Evolutionary conservation across 164 flowering plant genomes (phyloP), one percentile per base, ranked within the genome.

Genomic region (Hamamelis virginiana): DNA sequence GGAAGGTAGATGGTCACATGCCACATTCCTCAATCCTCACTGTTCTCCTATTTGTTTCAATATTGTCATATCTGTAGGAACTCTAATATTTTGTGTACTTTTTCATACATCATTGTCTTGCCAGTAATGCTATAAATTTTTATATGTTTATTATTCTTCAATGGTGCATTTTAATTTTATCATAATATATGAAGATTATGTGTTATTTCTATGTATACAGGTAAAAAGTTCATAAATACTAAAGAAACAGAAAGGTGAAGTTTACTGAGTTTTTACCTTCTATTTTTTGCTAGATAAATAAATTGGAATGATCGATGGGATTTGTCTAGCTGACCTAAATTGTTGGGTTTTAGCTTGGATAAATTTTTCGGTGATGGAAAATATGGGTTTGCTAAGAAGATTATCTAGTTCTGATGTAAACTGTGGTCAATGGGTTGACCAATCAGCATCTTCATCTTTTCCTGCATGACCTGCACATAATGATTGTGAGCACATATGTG

Each of bases 1-100:
- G 56, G 99, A 95, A 89, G 99, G 99, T 95, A 82, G 47, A 53
- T 48, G 44, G 23, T 46, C 15, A 33, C 56, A 33, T 22, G 21
- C 25, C 27, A 52, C 41, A 55, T 26, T 14, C 28, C 22, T 64
- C 9, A 28, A 25, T 41, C 46, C 27, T 64, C 15, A 12, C 38
- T 8, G 26, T 64, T 68, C 14, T 64, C 64, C 14, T 62, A 26
- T 14, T 41, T 38, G 15, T 50, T 41, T 62, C 14, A 46, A 5
- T 1, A 18, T 6, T 58, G 51, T 62, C 41, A 28, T 23, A 12
- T 41, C 19, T 53, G 43, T 47, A 52, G 48, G 25, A 57, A 57
- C 26, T 12, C 16, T 14, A 57, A 16, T 57, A 23, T 57, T 56
- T 33, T 33, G 41, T 33, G 41, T 33, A 33, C 41, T 33, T 33